phyloP scores from a whole-genome alignment of 768 basidiomycete species.

The Exsudoporus frostii region DNA sequence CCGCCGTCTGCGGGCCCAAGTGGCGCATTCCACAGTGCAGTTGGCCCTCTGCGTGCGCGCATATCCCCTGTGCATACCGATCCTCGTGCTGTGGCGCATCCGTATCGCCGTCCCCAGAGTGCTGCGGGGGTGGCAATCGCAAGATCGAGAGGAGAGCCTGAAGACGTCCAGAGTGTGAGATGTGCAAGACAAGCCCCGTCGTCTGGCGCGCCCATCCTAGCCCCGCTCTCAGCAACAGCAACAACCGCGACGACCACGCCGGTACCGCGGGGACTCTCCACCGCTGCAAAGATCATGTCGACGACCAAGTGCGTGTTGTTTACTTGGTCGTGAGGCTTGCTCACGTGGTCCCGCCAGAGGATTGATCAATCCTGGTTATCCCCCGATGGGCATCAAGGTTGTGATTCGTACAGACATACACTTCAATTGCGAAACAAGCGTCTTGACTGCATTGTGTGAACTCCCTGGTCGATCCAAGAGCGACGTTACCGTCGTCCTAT shows the following conservation, averaged over 20 bases:
- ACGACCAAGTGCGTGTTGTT: conserved; percentile 23
- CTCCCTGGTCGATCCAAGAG: conserved; percentile 61
- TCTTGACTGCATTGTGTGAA: conserved; percentile 61
- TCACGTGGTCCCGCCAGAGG: conserved; percentile 17
- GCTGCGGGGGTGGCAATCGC: conserved; percentile 21
- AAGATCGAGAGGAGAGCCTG: conserved; percentile 29
- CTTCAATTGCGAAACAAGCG: conserved; percentile 49
- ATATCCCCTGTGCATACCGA: conserved; percentile 25
- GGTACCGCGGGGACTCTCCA: neutral
- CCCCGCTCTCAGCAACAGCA: conserved; percentile 3
- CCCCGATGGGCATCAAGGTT: conserved; percentile 26
- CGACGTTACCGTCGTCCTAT: conserved; percentile 58
- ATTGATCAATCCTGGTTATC: conserved; percentile 26
- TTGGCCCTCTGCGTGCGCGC: conserved; percentile 28
- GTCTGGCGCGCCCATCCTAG: conserved; percentile 7
- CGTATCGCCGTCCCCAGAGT: conserved; percentile 31
- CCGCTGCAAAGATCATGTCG: conserved; percentile 7
- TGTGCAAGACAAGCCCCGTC: conserved; percentile 17
- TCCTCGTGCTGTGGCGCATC: conserved; percentile 22
- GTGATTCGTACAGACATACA: conserved; percentile 60
- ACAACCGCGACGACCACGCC: neutral
- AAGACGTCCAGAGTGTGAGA: conserved; percentile 31
- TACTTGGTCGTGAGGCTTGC: neutral
- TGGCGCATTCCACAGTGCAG: conserved; percentile 7
- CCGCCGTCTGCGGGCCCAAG: conserved; percentile 28